These are phyloP conservation scores for Triangularia verruculosa DNA, from an alignment of 2,329 filamentous ascomycete species.

Conservation along the genomic window DNA sequence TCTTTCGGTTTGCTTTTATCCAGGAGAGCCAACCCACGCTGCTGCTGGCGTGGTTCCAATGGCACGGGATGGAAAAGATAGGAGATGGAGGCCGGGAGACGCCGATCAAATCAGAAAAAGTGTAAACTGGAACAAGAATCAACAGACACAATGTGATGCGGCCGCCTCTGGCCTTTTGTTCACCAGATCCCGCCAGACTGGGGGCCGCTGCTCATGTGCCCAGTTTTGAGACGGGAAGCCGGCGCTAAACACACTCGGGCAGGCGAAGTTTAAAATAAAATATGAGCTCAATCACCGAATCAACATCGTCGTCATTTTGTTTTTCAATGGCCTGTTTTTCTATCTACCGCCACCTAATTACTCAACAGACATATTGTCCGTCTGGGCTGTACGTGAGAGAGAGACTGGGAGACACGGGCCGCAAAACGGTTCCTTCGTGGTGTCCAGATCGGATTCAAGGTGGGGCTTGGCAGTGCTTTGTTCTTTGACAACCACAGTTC, in stretches of 20 bases:
- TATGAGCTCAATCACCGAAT: not conserved
- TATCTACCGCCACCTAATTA: too few relatives aligned
- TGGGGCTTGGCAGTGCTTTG: not conserved
- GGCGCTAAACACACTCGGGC: slow-evolving; percentile 40
- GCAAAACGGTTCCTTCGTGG: not conserved
- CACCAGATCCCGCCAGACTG: slow-evolving; percentile 38
- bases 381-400: not conserved
- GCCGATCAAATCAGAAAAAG: slow-evolving; percentile 1
- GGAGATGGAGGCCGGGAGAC: slow-evolving; percentile 2
- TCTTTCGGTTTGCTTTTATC: not conserved
- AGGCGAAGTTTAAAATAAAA: slow-evolving; percentile 32
- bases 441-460: not conserved
- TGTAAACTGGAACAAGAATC: not conserved
- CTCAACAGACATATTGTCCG: not conserved
- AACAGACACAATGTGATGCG: slow-evolving; percentile 10
- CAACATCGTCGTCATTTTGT: not conserved
- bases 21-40: not conserved
- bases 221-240: slow-evolving; percentile 40
- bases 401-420: not conserved
- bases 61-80: not conserved
- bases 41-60: not conserved
- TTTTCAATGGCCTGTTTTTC: not conserved
- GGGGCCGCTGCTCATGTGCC: slow-evolving; percentile 47
- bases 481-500: not conserved
- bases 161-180: slow-evolving; percentile 17